phyloP scores from a whole-genome alignment of 75 land plant genomes.

The Selaginella tamariscina region DNA sequence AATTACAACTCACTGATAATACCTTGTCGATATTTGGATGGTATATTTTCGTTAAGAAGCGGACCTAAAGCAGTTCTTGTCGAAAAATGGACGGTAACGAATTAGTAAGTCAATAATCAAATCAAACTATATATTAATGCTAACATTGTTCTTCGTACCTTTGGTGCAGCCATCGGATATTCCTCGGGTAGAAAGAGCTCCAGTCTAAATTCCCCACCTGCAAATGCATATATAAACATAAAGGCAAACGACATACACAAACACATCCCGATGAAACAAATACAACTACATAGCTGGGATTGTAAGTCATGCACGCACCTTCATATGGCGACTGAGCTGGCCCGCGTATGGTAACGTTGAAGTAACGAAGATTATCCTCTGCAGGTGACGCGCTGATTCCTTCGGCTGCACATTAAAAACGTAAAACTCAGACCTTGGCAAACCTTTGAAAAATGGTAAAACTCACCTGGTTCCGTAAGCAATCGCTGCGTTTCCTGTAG shows the following conservation, averaged over 20 bases:
- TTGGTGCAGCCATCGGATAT: constrained; percentile 98
- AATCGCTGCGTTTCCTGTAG: constrained; percentile 42
- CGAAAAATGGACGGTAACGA: neutral
- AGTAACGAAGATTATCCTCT: constrained; percentile 86
- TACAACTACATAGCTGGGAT: neutral
- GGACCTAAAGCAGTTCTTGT: constrained; percentile 39
- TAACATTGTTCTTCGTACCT: constrained; percentile 33
- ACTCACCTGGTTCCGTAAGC: constrained; percentile 40
- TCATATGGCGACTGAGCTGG: constrained; percentile 94
- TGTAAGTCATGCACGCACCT: constrained; percentile 32
- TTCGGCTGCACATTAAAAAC: constrained; percentile 41
- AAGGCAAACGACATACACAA: neutral
- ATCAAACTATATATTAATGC: neutral
- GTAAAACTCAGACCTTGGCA: too few species aligned
- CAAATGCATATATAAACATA: neutral
- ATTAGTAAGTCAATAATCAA: neutral
- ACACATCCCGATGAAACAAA: neutral
- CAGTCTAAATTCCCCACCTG: constrained; percentile 95
- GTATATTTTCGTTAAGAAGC: constrained; percentile 88
- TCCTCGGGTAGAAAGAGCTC: constrained; percentile 95
- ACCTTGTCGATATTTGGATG: constrained; percentile 97
- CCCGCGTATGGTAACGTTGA: constrained; percentile 94
- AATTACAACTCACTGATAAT: too few species aligned
- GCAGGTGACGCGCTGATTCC: constrained; percentile 97
- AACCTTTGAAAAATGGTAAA: neutral